These are phyloP conservation scores for Moesziomyces sp. DNA, from an alignment of 1,284 basidiomycete species.

Conservation along the genomic window DNA sequence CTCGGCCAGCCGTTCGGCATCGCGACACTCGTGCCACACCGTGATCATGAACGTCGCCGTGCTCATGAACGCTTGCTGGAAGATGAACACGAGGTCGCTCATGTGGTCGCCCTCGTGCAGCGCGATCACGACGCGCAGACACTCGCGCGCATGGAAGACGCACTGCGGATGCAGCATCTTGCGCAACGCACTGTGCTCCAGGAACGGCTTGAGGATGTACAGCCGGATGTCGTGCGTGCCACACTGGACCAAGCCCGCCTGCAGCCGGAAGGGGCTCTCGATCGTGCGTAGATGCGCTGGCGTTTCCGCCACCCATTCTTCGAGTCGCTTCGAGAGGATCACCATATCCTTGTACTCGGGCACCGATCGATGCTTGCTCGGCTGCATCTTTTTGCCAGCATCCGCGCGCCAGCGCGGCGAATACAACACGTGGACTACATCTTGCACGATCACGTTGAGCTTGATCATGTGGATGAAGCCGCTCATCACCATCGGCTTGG, in stretches of 20 bases:
- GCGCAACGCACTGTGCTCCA: constrained; percentile 47
- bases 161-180: constrained; percentile 60
- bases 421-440: constrained; percentile 56
- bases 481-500: constrained; percentile 44
- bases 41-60: constrained; percentile 63
- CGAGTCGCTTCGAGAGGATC: constrained; percentile 47
- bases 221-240: constrained; percentile 56
- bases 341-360: constrained; percentile 60
- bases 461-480: constrained; percentile 60
- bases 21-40: constrained; percentile 57
- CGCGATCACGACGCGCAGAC: constrained; percentile 50
- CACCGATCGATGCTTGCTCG: constrained; percentile 20
- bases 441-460: constrained; percentile 54
- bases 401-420: constrained; percentile 34
- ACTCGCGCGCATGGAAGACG: constrained; percentile 52
- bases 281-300: constrained; percentile 46
- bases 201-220: constrained; percentile 62
- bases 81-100: constrained; percentile 53
- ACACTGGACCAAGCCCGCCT: constrained; percentile 51
- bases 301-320: constrained; percentile 55
- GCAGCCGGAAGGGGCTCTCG: constrained; percentile 47
- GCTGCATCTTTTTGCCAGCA: constrained; percentile 17
- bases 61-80: constrained; percentile 59
- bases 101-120: constrained; percentile 48
- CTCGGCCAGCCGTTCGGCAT: constrained; percentile 35